Percentiles rank a stretch among this genome's conserved stretches.
These are phyloP conservation scores for Aureobasidium lini DNA, from an alignment of 2,329 filamentous ascomycete species.

Conservation along the genomic window DNA sequence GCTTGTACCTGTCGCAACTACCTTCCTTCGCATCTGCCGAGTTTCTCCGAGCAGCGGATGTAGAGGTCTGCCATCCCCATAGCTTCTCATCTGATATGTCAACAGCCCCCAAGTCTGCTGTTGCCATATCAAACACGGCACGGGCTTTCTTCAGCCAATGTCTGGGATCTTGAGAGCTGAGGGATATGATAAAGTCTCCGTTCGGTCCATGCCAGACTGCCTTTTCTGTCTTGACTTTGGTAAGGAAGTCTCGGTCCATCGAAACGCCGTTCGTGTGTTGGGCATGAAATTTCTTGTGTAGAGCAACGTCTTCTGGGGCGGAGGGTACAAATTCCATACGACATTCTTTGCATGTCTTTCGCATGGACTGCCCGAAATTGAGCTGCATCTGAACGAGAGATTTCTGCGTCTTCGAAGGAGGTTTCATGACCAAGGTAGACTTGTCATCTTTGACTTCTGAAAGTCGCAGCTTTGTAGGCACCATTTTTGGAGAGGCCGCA, in stretches of 20 bases:
- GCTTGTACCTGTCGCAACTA: slow-evolving; percentile 46
- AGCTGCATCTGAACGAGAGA: slow-evolving; percentile 53
- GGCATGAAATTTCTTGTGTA: slow-evolving; percentile 59
- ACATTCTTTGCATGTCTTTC: slow-evolving; percentile 52
- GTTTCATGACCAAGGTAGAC: background rate
- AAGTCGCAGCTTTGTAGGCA: slow-evolving; percentile 23
- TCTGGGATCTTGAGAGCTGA: slow-evolving; percentile 44
- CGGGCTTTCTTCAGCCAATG: slow-evolving; percentile 49
- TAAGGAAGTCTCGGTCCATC: slow-evolving; percentile 50
- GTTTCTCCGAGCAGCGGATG: background rate
- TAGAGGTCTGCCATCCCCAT: slow-evolving; percentile 39
- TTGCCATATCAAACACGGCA: slow-evolving; percentile 51
- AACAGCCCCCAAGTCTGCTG: slow-evolving; percentile 54
- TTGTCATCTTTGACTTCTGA: background rate
- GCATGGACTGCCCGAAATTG: slow-evolving; percentile 48
- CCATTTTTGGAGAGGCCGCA: slow-evolving; percentile 21
- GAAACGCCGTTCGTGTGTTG: slow-evolving; percentile 55
- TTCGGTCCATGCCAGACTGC: slow-evolving; percentile 17
- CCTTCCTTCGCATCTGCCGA: slow-evolving; percentile 12
- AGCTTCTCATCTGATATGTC: slow-evolving; percentile 50
- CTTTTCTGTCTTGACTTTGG: slow-evolving; percentile 24
- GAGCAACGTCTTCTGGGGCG: slow-evolving; percentile 50
- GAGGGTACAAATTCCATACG: slow-evolving; percentile 62
- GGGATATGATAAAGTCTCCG: slow-evolving; percentile 48
- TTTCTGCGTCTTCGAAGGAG: slow-evolving; percentile 17